Evolutionary conservation across 768 basidiomycete species (phyloP).

Genomic region (Mycena floridula): DNA sequence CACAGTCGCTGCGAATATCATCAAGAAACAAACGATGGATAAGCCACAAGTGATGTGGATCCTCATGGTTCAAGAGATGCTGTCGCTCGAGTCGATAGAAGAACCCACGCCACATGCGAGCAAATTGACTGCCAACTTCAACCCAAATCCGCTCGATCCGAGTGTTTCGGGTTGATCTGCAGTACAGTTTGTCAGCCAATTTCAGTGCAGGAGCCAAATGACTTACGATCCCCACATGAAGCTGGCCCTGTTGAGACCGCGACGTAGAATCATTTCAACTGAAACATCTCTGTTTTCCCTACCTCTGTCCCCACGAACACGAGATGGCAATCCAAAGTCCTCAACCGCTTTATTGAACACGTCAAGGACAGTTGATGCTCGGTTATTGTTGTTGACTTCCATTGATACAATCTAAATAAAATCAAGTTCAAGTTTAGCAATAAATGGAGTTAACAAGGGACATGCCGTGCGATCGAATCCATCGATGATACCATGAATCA

Average conservation of each 20-base stretch:
- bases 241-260: slow-evolving; percentile 21
- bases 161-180: slow-evolving; percentile 32
- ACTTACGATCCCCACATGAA: slow-evolving; percentile 29
- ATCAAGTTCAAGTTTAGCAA: neutral
- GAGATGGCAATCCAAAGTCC: slow-evolving; percentile 21
- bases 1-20: slow-evolving; percentile 29
- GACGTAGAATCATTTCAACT: slow-evolving; percentile 25
- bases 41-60: slow-evolving; percentile 35
- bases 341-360: slow-evolving; percentile 16
- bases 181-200: neutral
- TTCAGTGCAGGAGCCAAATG: neutral
- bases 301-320: slow-evolving; percentile 26
- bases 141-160: slow-evolving; percentile 40
- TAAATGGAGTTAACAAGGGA: neutral
- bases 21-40: slow-evolving; percentile 34
- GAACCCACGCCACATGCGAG: slow-evolving; percentile 32
- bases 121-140: slow-evolving; percentile 35
- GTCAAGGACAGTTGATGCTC: slow-evolving; percentile 19
- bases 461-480: slow-evolving; percentile 21
- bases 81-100: slow-evolving; percentile 27
- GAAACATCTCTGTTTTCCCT: slow-evolving; percentile 28
- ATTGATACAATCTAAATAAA: slow-evolving; percentile 20
- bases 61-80: slow-evolving; percentile 24
- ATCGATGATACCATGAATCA: slow-evolving; percentile 23
- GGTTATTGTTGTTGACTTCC: slow-evolving; percentile 21